Evolutionary conservation across 192 early-diverging fungal genomes (phyloP).

Genomic region (Coemansia pectinata): DNA sequence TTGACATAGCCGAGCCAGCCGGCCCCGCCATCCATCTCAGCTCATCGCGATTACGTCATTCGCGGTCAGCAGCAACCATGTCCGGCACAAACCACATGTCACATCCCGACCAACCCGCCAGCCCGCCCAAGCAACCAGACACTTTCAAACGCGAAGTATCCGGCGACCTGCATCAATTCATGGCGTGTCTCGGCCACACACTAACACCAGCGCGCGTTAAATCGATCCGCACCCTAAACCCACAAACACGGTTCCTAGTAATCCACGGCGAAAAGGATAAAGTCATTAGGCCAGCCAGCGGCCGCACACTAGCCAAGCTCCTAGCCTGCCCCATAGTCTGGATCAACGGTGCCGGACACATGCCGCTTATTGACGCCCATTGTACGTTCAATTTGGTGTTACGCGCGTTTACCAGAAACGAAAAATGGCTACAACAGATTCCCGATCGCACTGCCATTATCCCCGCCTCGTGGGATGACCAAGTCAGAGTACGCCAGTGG

Average conservation of each 20-base stretch:
- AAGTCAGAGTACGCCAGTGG: slow-evolving; percentile 25
- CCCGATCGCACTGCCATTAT: slow-evolving; percentile 22
- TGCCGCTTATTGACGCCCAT: slow-evolving; percentile 52
- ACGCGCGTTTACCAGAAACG: slow-evolving; percentile 33
- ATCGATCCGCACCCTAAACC: slow-evolving; percentile 19
- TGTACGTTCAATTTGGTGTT: slow-evolving; percentile 49
- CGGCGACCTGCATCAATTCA: slow-evolving; percentile 53
- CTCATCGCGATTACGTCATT: not conserved
- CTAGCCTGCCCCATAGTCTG: slow-evolving; percentile 40
- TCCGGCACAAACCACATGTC: not conserved
- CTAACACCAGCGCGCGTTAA: slow-evolving; percentile 32
- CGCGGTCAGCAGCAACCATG: slow-evolving; percentile 2
- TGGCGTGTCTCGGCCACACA: slow-evolving; percentile 49
- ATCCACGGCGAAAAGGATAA: slow-evolving; percentile 53
- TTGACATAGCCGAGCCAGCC: not conserved
- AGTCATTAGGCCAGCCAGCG: slow-evolving; percentile 48
- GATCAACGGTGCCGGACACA: slow-evolving; percentile 44
- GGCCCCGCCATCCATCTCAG: not conserved
- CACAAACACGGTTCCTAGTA: slow-evolving; percentile 37
- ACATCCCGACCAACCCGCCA: not conserved
- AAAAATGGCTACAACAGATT: slow-evolving; percentile 28
- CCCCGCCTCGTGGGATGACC: slow-evolving; percentile 37
- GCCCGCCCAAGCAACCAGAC: not conserved
- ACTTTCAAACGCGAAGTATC: slow-evolving; percentile 11
- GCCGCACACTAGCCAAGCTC: slow-evolving; percentile 41